Evolutionary conservation across 306 rosid species (phyloP), one percentile per base, ranked within the genome.

Genomic region (Acacia confusa): DNA sequence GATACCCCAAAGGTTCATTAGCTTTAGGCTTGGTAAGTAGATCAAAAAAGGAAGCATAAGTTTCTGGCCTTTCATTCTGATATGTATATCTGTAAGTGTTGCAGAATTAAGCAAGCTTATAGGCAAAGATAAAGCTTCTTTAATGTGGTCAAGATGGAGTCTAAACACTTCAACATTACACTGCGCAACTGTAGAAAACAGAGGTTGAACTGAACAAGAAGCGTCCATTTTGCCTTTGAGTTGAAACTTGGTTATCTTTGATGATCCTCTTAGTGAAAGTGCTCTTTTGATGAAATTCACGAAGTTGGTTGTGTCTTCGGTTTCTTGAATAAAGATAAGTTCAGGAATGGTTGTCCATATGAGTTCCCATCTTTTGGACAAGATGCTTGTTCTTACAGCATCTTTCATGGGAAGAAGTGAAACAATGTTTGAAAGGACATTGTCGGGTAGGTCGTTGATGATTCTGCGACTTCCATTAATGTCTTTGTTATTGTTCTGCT

Each of bases 341-440:
- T 40, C 45, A 28, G 83, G 70, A 27, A 74, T 65, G 16, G 24
- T 57, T 50, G 30, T 57, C 86, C 86, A 83, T 36, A 45, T 69
- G 68, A 19, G 36, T 47, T 12, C 22, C 86, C 86, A 83, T 36
- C 72, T 79, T 44, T 58, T 74, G 19, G 86, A 66, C 45, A 83
- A 74, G 9, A 67, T 53, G 24, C 78, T 74, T 66, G 83, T 83
- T 67, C 80, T 69, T 17, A 57, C 64, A n/a, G 28, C 64, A 9
- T 57, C 64, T 9, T 57, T 57, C 0, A 4, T 57, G 3, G 64
- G 28, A 22, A 57, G 64, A 22, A 57, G 24, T 10, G 30, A 57
- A 10, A 57, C 6, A 22, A 57, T 57, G 12, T 22, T 2, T 9
- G 14, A 22, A 57, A 57, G 64, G 30, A 22, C 28, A 22, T 10